Evolutionary conservation across 2,329 filamentous ascomycete genomes (phyloP), one percentile per base, ranked within the genome.

Genomic region (Venturia asperata): DNA sequence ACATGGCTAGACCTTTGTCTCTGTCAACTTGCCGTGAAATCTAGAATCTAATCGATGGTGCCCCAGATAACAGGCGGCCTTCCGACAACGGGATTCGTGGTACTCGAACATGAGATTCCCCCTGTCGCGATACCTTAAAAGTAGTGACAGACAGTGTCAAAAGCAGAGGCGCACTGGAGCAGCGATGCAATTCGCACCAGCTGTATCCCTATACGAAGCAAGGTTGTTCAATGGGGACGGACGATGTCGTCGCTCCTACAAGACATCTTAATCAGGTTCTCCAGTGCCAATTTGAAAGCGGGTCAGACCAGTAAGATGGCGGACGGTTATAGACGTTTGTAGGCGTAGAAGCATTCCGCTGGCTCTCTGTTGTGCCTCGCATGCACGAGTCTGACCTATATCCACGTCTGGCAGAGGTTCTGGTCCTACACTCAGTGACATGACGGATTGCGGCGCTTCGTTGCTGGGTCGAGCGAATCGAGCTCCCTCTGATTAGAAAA

Each of bases 381-480:
- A 52, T 27, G 47, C 47, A 27, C 47, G 13, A 52, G 27, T 52
- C 47, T 27, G 21, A 52, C 47, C 21, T 27, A 17, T 9, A 15
- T 27, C 24, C 47, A 21, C 13, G 47, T 27, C 21, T 52, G 45
- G 7, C 45, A 47, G 11, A 21, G 7, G 11, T 47, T 6, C 30
- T 34, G 47, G 42, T 30, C 15, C 5, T 52, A 27, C 6, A 34
- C 30, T 34, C 30, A 3, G 21, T 15, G 39, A 47, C 39, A 43
- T 62, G 61, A 45, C 27, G 47, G 34, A 27, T 41, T 24, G 27
- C 58, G 37, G 45, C 45, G n/a, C n/a, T 47, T 52, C 21, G 47
- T 34, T 60, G 39, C 64, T 67, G 67, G 42, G 42, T 45, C 42
- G 13, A 52, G 21, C 47, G 47, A 52, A 52, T 52, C 21, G 47